Evolutionary conservation across 1,139 yeast genomes (phyloP), one percentile per base, ranked within the genome.

Genomic region (Saccharomyces uvarum): DNA sequence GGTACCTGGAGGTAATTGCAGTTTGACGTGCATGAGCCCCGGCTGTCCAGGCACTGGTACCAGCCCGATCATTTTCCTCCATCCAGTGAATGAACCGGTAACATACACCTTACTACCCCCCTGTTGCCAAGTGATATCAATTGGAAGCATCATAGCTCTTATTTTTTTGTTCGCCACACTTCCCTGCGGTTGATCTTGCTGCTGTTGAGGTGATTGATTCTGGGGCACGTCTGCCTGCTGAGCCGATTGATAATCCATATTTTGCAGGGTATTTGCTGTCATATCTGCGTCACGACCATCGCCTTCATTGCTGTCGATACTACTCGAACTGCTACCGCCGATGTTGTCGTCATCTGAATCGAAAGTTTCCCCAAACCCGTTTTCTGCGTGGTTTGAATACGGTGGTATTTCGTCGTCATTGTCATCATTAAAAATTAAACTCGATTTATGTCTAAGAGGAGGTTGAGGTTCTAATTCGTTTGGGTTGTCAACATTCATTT

Each of bases 81-180:
- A 93, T 48, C 95, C 93, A 0, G 98, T 90, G 70, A 93, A 93
- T 1, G 97, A 87, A 51, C 99, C 99, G 56, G 96, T 93, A 21
- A 93, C 88, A 62, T 83, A 85, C 1, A 93, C 98, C 65, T 88
- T 88, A 53, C 81, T 81, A 57, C 98, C 98, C 11, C 97, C 97
- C 70, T 91, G 97, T 21, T 84, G 84, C 99, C 99, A 93, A 62
- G 82, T 83, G 53, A 93, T 85, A 56, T 86, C 90, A 1, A 91
- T 86, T 0, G 95, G 89, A 42, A 88, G 77, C 67, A 70, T 61
- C 21, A 53, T 55, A 26, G 54, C 49, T 24, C 54, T 24, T 60
- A 44, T 11, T 49, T 50, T 32, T 21, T 33, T 47, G 32, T 31
- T 32, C 24, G 19, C 44, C 44, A 16, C 24, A 19, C 24, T 19